Conservation (phyloP, 768 basidiomycete genomes). For the Xerocomellus intermedius region DNA sequence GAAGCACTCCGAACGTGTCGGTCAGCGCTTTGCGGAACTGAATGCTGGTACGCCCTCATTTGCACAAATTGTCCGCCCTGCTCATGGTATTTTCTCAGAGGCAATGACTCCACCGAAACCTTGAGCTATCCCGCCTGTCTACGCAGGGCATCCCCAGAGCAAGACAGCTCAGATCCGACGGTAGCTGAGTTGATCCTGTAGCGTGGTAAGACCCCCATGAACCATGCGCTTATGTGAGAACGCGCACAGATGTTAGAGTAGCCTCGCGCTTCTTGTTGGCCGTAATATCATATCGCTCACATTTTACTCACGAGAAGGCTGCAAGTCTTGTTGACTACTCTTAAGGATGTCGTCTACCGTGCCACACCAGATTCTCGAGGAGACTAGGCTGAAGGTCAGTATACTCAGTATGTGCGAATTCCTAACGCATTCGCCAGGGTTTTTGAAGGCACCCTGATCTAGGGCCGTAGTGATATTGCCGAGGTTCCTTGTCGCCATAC, state of each 20-base stretch:
- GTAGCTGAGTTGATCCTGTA: constrained; percentile 3
- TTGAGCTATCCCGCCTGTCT: constrained; percentile 15
- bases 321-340: background rate
- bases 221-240: constrained; percentile 15
- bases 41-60: constrained; percentile 71
- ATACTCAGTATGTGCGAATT: background rate
- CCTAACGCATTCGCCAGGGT: background rate
- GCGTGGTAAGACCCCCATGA: constrained; percentile 12
- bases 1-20: constrained; percentile 93
- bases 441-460: background rate
- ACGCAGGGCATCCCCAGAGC: background rate
- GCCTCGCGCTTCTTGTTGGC: constrained; percentile 1
- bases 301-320: background rate
- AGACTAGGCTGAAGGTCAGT: background rate
- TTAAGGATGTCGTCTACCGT: background rate
- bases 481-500: background rate
- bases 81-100: constrained; percentile 21
- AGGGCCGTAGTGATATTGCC: background rate
- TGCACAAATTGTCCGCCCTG: background rate
- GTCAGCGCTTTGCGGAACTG: constrained; percentile 86
- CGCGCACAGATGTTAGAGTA: constrained; percentile 20
- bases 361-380: background rate
- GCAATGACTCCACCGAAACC: constrained; percentile 32
- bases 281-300: constrained; percentile 15
- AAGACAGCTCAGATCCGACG: background rate